Evolutionary conservation across 108 stramenopile species (phyloP), one percentile per base, ranked within the genome.

Genomic region (Skeletonema menzelii): DNA sequence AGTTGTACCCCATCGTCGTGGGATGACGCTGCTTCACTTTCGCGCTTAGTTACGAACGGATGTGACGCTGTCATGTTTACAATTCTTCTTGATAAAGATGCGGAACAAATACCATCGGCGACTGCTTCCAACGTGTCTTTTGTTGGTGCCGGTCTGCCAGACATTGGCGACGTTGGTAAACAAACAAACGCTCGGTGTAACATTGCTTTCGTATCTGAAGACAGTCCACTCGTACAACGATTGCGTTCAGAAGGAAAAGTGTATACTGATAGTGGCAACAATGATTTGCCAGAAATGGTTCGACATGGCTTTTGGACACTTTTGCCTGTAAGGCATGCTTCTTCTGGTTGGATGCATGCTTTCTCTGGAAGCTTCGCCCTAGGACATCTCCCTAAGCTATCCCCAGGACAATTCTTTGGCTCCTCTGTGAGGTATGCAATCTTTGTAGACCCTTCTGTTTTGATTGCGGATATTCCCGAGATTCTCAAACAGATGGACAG

Each of bases 51-150:
- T 20, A 90, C 93, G 0, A 42, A 71, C 17, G 74, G 83, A 34
- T 94, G 93, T 67, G 70, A 80, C 30, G 82, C 76, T 5, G 89
- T 94, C 53, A 31, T 91, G 64, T 94, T 90, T 76, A 94, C 93
- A 1, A 85, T 94, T 19, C 69, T 76, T 19, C 74, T 91, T 8
- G 85, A 88, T 42, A 65, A 82, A 34, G 73, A 86, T 35, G 65
- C 88, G 10, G 74, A 71, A 31, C 47, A 77, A 17, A 75, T 94
- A 27, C 89, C 90, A n/a, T 88, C 86, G 15, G 85, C 88, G 1
- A 77, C 77, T 55, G 34, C 75, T 17, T 72, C 81, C 8, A 57
- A 79, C 5, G 56, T 80, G 17, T 85, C 86, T 0, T 85, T 65
- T 65, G 65, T 91, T 14, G 77, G 80, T 34, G 88, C 85, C 8